Conservation (phyloP, 2,329 filamentous ascomycete species). For the Aspergillus proliferans region DNA sequence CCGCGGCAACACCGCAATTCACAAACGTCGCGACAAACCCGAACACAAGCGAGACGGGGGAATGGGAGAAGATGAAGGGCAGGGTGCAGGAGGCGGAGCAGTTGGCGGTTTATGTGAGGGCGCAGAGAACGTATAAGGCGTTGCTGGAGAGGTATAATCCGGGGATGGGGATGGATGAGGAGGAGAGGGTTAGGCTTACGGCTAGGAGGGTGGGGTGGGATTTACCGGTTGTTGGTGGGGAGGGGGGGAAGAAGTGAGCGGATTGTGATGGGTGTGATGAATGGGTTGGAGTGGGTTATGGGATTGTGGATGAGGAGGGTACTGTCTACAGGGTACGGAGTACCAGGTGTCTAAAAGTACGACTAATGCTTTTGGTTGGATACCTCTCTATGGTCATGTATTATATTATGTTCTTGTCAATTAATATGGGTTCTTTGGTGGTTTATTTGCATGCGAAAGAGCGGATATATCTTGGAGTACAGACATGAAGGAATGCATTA, state of each 20-base stretch:
- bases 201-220: constrained; percentile 88
- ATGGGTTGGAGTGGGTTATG: background rate
- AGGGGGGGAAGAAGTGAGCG: constrained; percentile 6
- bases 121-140: constrained; percentile 77
- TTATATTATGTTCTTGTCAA: background rate
- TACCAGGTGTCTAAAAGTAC: too few species aligned
- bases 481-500: too few species aligned
- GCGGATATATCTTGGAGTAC: too few species aligned
- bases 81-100: constrained; percentile 61
- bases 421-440: too few species aligned
- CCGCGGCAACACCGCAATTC: constrained; percentile 20
- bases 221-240: constrained; percentile 60
- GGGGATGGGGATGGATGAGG: constrained; percentile 78
- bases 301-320: background rate
- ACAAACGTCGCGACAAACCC: background rate
- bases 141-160: constrained; percentile 90
- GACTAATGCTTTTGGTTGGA: too few species aligned
- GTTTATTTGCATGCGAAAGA: too few species aligned
- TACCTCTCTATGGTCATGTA: too few species aligned
- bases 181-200: constrained; percentile 74
- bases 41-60: constrained; percentile 18
- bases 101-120: constrained; percentile 69
- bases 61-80: constrained; percentile 12
- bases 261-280: background rate
- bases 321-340: background rate